Percentiles rank a stretch among this genome's conserved stretches.
Conservation (phyloP, 2,329 filamentous ascomycete genomes). For the Macroventuria anomochaeta region DNA sequence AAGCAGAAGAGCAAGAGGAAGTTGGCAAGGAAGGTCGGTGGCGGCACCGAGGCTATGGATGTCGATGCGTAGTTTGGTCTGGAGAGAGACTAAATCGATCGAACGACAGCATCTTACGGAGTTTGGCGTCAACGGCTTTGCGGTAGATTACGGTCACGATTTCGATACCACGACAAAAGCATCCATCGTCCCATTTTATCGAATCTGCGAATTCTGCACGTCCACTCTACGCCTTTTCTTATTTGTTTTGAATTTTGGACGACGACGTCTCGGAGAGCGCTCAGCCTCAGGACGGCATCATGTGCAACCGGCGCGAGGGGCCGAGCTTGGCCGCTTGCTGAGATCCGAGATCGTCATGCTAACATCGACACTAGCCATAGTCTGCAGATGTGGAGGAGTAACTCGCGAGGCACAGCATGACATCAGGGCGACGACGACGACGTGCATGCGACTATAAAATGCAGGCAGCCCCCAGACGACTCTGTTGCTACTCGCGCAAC, state of each 20-base stretch:
- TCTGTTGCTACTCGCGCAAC: not conserved
- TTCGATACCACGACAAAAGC: conserved; percentile 40
- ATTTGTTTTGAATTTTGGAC: not conserved
- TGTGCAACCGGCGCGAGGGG: not conserved
- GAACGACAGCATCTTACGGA: conserved; percentile 24
- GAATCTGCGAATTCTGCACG: not conserved
- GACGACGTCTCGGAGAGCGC: not conserved
- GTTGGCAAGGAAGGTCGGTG: conserved; percentile 54
- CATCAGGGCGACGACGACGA: not conserved
- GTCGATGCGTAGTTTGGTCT: conserved; percentile 46
- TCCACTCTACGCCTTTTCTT: not conserved
- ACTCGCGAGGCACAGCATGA: not conserved
- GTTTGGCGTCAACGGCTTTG: conserved; percentile 32
- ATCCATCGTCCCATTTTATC: conserved; percentile 17
- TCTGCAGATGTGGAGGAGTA: not conserved
- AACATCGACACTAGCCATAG: conserved; percentile 3
- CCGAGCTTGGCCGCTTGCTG: conserved; percentile 7
- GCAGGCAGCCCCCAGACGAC: not conserved
- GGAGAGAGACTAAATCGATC: not conserved
- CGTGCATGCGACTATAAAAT: not conserved
- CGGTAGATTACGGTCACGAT: conserved; percentile 31
- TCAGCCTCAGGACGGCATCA: not conserved
- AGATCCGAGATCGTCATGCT: conserved; percentile 1
- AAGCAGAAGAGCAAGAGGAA: conserved; percentile 56
- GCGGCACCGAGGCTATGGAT: conserved; percentile 57